These are phyloP conservation scores for Penicillium flavigenum DNA, from an alignment of 495 filamentous ascomycete species.

Conservation along the genomic window DNA sequence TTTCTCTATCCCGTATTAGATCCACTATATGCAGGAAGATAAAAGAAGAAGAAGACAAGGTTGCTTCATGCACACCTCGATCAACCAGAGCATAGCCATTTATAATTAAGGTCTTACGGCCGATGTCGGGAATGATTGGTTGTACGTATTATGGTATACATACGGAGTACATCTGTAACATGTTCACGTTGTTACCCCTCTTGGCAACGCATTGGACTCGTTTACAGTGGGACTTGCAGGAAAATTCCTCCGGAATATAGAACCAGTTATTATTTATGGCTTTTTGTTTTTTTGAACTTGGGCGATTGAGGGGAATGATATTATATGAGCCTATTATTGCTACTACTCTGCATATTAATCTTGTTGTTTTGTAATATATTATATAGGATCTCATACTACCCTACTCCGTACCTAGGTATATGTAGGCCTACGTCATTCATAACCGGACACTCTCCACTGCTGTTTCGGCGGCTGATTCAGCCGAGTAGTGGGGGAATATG, in stretches of 20 bases:
- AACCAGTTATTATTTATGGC: neutral
- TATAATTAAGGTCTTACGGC: slow-evolving; percentile 7
- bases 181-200: neutral
- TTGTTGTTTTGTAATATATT: too few species aligned
- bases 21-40: slow-evolving; percentile 4
- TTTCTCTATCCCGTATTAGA: neutral
- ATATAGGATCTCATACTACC: too few species aligned
- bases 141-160: too few species aligned
- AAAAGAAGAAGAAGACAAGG: slow-evolving; percentile 4
- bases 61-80: slow-evolving; percentile 5
- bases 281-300: neutral
- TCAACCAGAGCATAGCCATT: neutral
- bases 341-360: too few species aligned
- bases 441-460: neutral
- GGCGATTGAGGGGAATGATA: neutral
- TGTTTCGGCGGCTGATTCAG: neutral
- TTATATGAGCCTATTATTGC: neutral
- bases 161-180: neutral
- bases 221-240: slow-evolving; percentile 11
- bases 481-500: neutral
- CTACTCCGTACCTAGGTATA: too few species aligned
- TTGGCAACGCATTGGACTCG: slow-evolving; percentile 14
- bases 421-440: neutral
- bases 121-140: slow-evolving; percentile 24
- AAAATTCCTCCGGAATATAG: slow-evolving; percentile 5